Percentiles rank a stretch among this genome's conserved stretches.
Evolutionary conservation across 2,329 filamentous ascomycete genomes (phyloP).

Genomic region (Aspergillus ochraceoroseus): DNA sequence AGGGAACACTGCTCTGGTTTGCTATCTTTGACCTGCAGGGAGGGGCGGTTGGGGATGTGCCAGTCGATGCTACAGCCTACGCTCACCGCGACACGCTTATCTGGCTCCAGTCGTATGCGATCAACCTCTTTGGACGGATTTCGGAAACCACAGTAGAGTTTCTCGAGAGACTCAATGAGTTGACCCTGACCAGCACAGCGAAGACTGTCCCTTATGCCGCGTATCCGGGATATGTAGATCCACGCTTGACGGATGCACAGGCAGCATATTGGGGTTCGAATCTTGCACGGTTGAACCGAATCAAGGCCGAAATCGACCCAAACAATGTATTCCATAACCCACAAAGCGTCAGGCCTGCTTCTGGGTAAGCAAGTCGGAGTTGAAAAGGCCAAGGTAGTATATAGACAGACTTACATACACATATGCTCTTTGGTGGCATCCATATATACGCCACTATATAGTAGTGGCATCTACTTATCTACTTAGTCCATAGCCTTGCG

Average conservation of each 20-base stretch:
- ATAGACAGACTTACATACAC: too few species aligned
- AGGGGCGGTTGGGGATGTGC: constrained; percentile 54
- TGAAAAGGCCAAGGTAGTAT: too few species aligned
- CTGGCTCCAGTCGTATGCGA: constrained; percentile 58
- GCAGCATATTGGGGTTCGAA: constrained; percentile 55
- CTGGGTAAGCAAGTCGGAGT: background rate
- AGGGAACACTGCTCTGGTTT: constrained; percentile 54
- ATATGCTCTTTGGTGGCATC: too few species aligned
- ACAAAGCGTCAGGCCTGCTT: constrained; percentile 41
- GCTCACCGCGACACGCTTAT: constrained; percentile 59
- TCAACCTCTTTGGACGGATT: constrained; percentile 47
- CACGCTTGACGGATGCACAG: constrained; percentile 45
- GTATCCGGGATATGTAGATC: constrained; percentile 62
- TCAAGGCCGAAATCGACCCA: constrained; percentile 54
- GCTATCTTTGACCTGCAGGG: constrained; percentile 60
- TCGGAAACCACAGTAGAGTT: constrained; percentile 48
- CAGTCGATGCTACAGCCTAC: constrained; percentile 55
- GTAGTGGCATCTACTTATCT: too few species aligned
- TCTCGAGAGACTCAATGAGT: constrained; percentile 48
- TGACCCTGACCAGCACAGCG: constrained; percentile 19
- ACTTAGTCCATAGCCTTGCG: too few species aligned
- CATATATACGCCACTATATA: too few species aligned
- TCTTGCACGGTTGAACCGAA: constrained; percentile 43
- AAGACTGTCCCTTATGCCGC: constrained; percentile 41
- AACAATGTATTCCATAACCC: constrained; percentile 56